phyloP scores from a whole-genome alignment of 2,329 filamentous ascomycete genomes.

The Hirsutella minnesotensis region DNA sequence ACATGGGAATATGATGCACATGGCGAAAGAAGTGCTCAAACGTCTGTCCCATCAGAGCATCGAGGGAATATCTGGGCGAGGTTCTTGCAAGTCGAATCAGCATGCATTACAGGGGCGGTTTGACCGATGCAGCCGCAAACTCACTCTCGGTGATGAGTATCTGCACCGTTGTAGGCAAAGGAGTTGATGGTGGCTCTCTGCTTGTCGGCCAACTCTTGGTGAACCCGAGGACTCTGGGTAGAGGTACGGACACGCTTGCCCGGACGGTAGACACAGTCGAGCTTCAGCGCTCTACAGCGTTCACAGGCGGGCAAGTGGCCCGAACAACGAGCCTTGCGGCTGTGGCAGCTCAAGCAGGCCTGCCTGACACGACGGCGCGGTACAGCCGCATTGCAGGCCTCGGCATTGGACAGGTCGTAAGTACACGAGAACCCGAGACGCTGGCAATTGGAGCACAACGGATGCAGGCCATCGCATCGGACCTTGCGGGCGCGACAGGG shows the following conservation, averaged over 20 bases:
- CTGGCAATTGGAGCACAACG: constrained; percentile 46
- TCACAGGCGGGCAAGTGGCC: constrained; percentile 45
- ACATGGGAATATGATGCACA: constrained; percentile 46
- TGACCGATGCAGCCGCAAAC: too few species aligned
- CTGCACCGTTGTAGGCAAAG: too few species aligned
- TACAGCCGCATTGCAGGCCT: constrained; percentile 25
- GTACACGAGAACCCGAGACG: constrained; percentile 45
- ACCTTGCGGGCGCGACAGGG: constrained; percentile 46
- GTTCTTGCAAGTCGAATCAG: too few species aligned
- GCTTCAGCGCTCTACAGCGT: constrained; percentile 34
- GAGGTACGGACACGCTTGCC: constrained; percentile 27
- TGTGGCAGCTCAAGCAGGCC: constrained; percentile 46
- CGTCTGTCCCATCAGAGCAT: constrained; percentile 34
- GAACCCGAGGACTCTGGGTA: constrained; percentile 8
- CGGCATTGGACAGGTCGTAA: constrained; percentile 32
- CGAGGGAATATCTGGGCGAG: constrained; percentile 20
- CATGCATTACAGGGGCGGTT: too few species aligned
- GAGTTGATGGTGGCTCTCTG: too few species aligned
- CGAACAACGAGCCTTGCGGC: constrained; percentile 45
- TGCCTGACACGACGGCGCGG: constrained; percentile 42
- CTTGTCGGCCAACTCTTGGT: too few species aligned
- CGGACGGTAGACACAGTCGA: constrained; percentile 43
- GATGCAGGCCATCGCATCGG: constrained; percentile 41
- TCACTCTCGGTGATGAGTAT: too few species aligned
- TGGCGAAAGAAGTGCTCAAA: constrained; percentile 48